These are phyloP conservation scores for Nicotiana otophora DNA, from an alignment of 257 asterid genomes.

Conservation along the genomic window DNA sequence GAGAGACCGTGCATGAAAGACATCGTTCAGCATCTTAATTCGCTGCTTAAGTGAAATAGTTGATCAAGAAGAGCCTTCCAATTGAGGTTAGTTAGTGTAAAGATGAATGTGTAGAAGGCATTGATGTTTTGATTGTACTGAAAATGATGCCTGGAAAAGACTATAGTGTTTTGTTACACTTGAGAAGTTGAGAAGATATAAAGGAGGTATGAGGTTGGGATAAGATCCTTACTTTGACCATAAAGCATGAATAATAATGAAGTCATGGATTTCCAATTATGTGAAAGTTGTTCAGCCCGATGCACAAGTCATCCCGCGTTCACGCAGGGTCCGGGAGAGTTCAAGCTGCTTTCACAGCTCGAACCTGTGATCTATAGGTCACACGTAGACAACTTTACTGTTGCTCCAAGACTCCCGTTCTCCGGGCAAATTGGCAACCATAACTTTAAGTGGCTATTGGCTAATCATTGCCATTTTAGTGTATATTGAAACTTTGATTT, in stretches of 20 bases:
- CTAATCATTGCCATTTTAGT: neutral
- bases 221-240: conserved; percentile 11
- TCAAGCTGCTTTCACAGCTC: too few species aligned
- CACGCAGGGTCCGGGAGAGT: too few species aligned
- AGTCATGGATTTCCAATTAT: neutral
- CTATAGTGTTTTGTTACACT: neutral
- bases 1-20: conserved; percentile 43
- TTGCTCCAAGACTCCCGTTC: neutral
- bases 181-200: neutral
- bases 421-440: neutral
- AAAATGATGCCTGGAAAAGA: neutral
- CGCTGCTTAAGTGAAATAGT: conserved; percentile 17
- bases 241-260: neutral
- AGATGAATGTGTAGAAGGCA: neutral
- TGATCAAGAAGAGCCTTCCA: conserved; percentile 10
- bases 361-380: too few species aligned
- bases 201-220: neutral
- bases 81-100: neutral
- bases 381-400: too few species aligned
- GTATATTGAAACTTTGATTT: neutral
- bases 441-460: neutral
- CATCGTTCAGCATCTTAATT: conserved; percentile 26
- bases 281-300: too few species aligned
- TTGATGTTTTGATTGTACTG: neutral
- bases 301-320: too few species aligned